Evolutionary conservation across 2,329 filamentous ascomycete genomes (phyloP), one percentile per base, ranked within the genome.

Genomic region (Alternaria sp.): DNA sequence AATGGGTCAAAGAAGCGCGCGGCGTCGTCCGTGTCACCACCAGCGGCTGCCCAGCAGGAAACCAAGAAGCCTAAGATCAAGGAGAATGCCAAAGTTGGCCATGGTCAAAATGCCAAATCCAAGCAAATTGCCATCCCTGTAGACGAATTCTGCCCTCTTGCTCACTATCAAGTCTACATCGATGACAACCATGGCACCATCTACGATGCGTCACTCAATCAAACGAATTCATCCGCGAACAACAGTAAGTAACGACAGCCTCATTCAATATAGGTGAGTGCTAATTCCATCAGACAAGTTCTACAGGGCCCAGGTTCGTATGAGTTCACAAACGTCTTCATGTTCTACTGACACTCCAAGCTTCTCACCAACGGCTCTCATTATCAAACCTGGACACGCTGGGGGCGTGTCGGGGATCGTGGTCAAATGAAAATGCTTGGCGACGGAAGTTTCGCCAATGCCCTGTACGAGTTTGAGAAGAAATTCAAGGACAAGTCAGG

Each of bases 201-300:
- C 46, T 94, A 86, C 74, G 92, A 96, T 72, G 91, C 90, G 0
- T 88, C 90, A 0, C 80, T 96, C 44, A 95, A 93, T 66, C 90
- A 93, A 73, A 90, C 91, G 10, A 90, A 92, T 65, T 81, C 90
- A 0, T 79, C 81, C 0, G 77, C 83, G 45, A 95, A 94, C 72
- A 90, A 90, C 76, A 94, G 54, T 56, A 45, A 56, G 54, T 14
- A 13, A 7, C 14, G 23, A 4, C 3, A 17, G 5, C 9, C n/a
- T 5, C 3, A 21, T 11, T 2, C 26, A 17, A 2, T 9, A 3
- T 14, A 39, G 1, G 17, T 21, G 26, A 9, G 24, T 17, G n/a
- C 54, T 56, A 24, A 56, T 21, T 11, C 11, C 17, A 14, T 23
- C 11, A 56, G 54, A 95, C 76, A 95, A 95, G 66, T 94, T 93